Evolutionary conservation across 306 rosid genomes (phyloP).

Genomic region (Vigna reflexopilosa): DNA sequence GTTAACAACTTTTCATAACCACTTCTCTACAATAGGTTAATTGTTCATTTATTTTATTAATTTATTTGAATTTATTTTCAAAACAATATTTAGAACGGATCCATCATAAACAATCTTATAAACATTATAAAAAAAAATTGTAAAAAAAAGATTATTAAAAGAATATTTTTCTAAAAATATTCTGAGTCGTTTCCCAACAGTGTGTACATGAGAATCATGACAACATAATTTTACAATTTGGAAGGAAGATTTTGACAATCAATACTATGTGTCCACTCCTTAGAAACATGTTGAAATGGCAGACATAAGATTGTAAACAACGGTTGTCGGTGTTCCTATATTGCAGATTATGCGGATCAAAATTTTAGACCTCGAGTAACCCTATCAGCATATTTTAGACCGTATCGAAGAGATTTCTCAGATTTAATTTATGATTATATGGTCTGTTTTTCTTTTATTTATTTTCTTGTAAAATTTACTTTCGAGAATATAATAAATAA

Average conservation of each 20-base stretch:
- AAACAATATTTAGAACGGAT: too few relatives aligned
- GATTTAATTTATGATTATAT: conserved; percentile 3
- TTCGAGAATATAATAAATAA: neutral
- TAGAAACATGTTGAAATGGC: conserved; percentile 2
- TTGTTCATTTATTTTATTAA: too few relatives aligned
- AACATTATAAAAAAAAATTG: too few relatives aligned
- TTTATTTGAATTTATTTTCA: too few relatives aligned
- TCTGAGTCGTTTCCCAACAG: neutral
- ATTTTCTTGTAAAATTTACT: neutral
- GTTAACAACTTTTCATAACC: too few relatives aligned
- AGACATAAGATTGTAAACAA: conserved; percentile 1
- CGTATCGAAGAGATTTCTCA: conserved; percentile 26
- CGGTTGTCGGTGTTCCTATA: neutral
- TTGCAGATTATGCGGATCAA: neutral
- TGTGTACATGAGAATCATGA: conserved; percentile 5
- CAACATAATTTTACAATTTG: conserved; percentile 16
- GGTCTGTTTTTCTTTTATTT: neutral
- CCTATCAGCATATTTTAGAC: conserved; percentile 9
- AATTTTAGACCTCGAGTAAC: neutral
- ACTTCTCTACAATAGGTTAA: too few relatives aligned
- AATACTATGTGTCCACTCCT: neutral
- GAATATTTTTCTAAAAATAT: too few relatives aligned
- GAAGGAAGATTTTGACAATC: conserved; percentile 35
- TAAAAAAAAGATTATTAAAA: too few relatives aligned
- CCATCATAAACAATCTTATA: too few relatives aligned